These are phyloP conservation scores for Lycium barbarum DNA, from an alignment of 257 asterid species.

Conservation along the genomic window DNA sequence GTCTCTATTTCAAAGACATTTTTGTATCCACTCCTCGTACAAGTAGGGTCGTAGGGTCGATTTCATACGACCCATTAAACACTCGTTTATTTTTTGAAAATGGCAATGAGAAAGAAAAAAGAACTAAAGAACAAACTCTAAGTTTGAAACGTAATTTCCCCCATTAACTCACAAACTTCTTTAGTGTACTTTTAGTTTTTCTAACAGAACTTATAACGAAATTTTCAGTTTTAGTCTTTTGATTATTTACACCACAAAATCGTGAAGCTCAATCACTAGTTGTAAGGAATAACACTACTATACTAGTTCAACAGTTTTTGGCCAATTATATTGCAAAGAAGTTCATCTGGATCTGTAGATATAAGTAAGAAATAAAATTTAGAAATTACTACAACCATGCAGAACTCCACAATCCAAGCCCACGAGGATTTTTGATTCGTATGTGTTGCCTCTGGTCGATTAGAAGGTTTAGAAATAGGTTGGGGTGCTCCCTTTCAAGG, in stretches of 20 bases:
- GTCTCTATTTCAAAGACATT: neutral
- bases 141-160: neutral
- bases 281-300: neutral
- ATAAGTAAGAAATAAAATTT: neutral
- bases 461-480: conserved; percentile 1
- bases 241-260: neutral
- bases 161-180: neutral
- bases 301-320: neutral
- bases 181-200: neutral
- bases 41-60: neutral
- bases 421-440: neutral
- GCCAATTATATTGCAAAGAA: neutral
- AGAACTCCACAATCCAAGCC: neutral
- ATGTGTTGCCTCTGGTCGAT: neutral
- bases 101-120: too few relatives aligned
- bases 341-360: neutral
- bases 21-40: neutral
- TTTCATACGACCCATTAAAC: neutral
- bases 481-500: too few relatives aligned
- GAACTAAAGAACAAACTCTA: too few relatives aligned
- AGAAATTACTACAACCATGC: neutral
- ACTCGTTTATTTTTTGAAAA: neutral
- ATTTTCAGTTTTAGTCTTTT: neutral
- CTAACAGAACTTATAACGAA: neutral
- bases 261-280: neutral